Conservation (phyloP, 2,329 filamentous ascomycete genomes). For the Peltaster fructicola region DNA sequence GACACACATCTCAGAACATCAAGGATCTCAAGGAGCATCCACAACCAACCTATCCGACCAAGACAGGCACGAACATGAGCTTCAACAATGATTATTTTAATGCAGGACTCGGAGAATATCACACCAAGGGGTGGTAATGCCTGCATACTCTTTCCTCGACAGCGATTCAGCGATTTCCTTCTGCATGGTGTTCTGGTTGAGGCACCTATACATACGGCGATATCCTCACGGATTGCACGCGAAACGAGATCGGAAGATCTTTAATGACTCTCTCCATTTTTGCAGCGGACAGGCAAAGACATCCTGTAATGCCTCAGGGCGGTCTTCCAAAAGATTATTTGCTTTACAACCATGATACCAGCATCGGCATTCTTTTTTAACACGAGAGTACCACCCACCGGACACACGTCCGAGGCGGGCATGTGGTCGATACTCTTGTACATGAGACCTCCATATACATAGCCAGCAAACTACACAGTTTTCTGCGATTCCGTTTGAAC, state of each 20-base stretch:
- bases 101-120: constrained; percentile 67
- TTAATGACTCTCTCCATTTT: too few species aligned
- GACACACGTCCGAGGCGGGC: too few species aligned
- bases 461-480: too few species aligned
- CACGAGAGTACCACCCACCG: too few species aligned
- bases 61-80: constrained; percentile 32
- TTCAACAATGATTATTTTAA: constrained; percentile 77
- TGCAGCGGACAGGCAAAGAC: constrained; percentile 6
- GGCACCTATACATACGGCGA: constrained; percentile 2
- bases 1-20: constrained; percentile 81
- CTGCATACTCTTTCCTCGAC: constrained; percentile 8
- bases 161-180: constrained; percentile 13
- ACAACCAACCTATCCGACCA: constrained; percentile 32
- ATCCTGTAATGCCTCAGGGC: too few species aligned
- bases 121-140: constrained; percentile 64
- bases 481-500: too few species aligned
- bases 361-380: constrained; percentile 10
- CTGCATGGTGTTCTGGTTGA: constrained; percentile 2
- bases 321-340: constrained; percentile 3
- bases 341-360: constrained; percentile 9
- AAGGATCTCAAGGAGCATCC: constrained; percentile 74
- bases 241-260: too few species aligned
- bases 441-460: too few species aligned
- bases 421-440: too few species aligned
- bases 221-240: constrained; percentile 1